These are phyloP conservation scores for Petunia hybrid DNA, from an alignment of 305 asterid genomes.

Conservation along the genomic window DNA sequence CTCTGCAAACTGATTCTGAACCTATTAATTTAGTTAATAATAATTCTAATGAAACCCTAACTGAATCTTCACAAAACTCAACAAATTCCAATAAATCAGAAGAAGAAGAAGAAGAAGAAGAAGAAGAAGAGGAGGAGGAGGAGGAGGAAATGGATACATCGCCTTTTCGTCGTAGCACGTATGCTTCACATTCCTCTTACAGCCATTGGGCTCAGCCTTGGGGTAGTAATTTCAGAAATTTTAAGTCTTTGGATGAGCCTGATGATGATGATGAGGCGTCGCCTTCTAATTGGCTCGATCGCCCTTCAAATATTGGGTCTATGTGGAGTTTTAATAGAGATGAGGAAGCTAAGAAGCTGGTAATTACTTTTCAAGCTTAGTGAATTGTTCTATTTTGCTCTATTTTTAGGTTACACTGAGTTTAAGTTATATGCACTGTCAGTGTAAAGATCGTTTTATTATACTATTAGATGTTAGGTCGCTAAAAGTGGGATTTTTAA, in stretches of 20 bases:
- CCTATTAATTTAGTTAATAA: constrained; percentile 22
- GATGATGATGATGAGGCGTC: constrained; percentile 30
- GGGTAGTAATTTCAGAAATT: neutral
- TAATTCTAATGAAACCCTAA: constrained; percentile 47
- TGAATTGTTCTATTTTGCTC: neutral
- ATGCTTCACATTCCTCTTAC: constrained; percentile 28
- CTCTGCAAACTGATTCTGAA: constrained; percentile 16
- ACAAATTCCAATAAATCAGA: constrained; percentile 35
- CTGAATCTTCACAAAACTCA: constrained; percentile 33
- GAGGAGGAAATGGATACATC: constrained; percentile 5
- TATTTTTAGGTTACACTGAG: too few species aligned
- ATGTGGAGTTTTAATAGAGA: constrained; percentile 1
- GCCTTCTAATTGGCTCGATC: constrained; percentile 31
- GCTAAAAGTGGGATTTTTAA: too few species aligned
- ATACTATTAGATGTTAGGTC: too few species aligned
- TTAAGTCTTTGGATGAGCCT: constrained; percentile 23
- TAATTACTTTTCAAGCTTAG: neutral
- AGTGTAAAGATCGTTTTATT: too few species aligned
- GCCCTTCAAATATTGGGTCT: constrained; percentile 13
- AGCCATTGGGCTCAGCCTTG: constrained; percentile 23
- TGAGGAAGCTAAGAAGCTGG: constrained; percentile 8
- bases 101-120: constrained; percentile 25
- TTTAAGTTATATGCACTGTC: too few species aligned
- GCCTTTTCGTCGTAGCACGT: constrained; percentile 8
- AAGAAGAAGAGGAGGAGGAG: constrained; percentile 31